These are phyloP conservation scores for Fraxinus albicans DNA, from an alignment of 305 asterid species.

Conservation along the genomic window DNA sequence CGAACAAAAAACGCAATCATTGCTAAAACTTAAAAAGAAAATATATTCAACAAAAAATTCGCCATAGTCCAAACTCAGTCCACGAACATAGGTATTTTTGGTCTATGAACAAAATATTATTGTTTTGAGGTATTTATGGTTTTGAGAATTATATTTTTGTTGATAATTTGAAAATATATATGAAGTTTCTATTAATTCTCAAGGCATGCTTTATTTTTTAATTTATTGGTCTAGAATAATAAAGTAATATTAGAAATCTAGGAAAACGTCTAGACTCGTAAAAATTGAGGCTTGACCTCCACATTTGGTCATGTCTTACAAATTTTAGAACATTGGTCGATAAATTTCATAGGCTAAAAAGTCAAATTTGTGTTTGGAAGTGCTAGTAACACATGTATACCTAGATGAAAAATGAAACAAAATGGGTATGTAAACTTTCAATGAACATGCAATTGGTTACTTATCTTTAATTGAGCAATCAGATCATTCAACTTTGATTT, in stretches of 20 bases:
- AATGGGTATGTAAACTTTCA: background rate
- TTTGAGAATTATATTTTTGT: too few relatives aligned
- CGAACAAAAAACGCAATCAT: background rate
- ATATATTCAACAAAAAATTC: background rate
- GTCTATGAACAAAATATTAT: background rate
- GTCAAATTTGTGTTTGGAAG: background rate
- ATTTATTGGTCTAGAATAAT: background rate
- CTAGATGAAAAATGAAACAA: background rate
- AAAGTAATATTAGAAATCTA: background rate
- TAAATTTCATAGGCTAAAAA: background rate
- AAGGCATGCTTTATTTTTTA: background rate
- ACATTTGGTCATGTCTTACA: background rate
- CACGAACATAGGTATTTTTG: background rate
- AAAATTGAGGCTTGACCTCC: background rate
- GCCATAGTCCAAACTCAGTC: background rate
- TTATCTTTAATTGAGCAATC: background rate
- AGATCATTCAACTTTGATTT: background rate
- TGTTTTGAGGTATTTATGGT: background rate
- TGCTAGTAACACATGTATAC: background rate
- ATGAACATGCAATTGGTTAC: background rate
- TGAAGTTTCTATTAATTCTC: background rate
- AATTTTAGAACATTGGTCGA: background rate
- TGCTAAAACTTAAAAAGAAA: background rate
- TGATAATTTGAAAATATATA: background rate
- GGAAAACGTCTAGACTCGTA: background rate